Base-by-base conservation (phyloP, 1,284 basidiomycete species). In the Boletellus sp. region DNA sequence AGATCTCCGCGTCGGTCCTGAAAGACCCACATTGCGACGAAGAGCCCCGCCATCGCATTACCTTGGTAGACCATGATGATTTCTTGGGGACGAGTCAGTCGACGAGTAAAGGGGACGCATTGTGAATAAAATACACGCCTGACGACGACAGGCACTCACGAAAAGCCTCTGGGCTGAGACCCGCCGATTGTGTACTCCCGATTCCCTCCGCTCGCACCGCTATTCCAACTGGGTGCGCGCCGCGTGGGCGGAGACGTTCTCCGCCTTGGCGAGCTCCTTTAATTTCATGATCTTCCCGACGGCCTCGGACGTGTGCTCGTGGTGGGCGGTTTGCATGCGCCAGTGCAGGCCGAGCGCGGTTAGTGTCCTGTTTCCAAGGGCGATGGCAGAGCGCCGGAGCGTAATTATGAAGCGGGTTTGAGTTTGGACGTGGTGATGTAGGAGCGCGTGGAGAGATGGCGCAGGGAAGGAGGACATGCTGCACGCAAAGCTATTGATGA, bases 241-340 rank as follows among this genome's bases (percentile, higher is more conserved):
- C 47, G 76, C 73, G 30, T 77, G 74, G 30, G 71, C 71, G 0
- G 84, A 77, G 15, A 94, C 90, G 63, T 93, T 93, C 64, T 88
- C 80, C 49, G 93, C 91, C 62, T 86, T 82, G n/a, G 94, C 79
- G 33, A 94, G 74, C 73, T 94, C 91, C 75, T 93, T 94, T 51
- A 93, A 82, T 15, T 74, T 72, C 38, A 94, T 75, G 47, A 94
- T 90, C 66, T 89, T 90, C 22, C 91, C 91, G 0, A 91, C 91
- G 22, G 82, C 78, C 54, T 86, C 86, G 0, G 85, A 82, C 0
- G 77, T 77, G 58, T 91, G 87, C 8, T 74, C 71, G 55, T 89
- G 86, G 68, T 86, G 93, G 35, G 93, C 90, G 0, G 86, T 91
- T 63, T 91, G 89, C 71, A 88, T 78, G 28, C 92, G 80, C 54